Evolutionary conservation across 2,329 filamentous ascomycete genomes (phyloP).

Genomic region (Alternaria triticina): DNA sequence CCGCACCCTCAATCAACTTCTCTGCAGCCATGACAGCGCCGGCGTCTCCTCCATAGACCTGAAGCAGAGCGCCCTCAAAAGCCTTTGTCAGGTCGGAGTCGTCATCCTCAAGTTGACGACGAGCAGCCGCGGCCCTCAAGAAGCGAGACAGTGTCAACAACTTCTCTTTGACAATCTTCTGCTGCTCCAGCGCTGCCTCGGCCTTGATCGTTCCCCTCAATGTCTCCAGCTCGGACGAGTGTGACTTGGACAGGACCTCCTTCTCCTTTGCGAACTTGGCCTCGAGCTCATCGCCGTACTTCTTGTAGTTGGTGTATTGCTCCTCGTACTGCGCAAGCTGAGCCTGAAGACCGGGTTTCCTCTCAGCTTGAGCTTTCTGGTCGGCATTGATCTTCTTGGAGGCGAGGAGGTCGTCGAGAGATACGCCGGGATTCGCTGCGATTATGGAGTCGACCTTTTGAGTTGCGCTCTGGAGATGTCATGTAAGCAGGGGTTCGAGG

Average conservation of each 20-base stretch:
- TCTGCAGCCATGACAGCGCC: conserved; percentile 75
- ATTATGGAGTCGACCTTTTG: conserved; percentile 75
- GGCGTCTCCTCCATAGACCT: conserved; percentile 80
- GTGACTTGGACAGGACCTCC: conserved; percentile 59
- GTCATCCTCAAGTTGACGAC: conserved; percentile 73
- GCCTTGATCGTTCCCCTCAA: conserved; percentile 61
- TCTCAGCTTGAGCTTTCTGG: conserved; percentile 77
- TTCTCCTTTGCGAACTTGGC: conserved; percentile 65
- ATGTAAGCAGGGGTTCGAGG: conserved; percentile 26
- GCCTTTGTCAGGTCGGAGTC: conserved; percentile 79
- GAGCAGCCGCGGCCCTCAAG: conserved; percentile 76
- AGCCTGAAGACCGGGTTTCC: conserved; percentile 74
- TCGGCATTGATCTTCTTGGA: conserved; percentile 79
- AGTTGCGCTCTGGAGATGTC: conserved; percentile 64
- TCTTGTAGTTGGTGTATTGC: conserved; percentile 75
- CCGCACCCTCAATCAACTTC: conserved; percentile 75
- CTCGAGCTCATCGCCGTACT: conserved; percentile 75
- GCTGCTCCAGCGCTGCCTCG: conserved; percentile 57
- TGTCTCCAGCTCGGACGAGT: conserved; percentile 64
- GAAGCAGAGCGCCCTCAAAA: conserved; percentile 78
- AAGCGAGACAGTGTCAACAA: conserved; percentile 79
- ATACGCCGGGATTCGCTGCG: conserved; percentile 71
- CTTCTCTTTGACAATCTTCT: conserved; percentile 63
- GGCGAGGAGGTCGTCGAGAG: conserved; percentile 74
- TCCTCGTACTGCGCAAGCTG: conserved; percentile 75